Evolutionary conservation across 1,284 basidiomycete species (phyloP), one percentile per base, ranked within the genome.

Genomic region (Cutaneotrichosporon dermatis): DNA sequence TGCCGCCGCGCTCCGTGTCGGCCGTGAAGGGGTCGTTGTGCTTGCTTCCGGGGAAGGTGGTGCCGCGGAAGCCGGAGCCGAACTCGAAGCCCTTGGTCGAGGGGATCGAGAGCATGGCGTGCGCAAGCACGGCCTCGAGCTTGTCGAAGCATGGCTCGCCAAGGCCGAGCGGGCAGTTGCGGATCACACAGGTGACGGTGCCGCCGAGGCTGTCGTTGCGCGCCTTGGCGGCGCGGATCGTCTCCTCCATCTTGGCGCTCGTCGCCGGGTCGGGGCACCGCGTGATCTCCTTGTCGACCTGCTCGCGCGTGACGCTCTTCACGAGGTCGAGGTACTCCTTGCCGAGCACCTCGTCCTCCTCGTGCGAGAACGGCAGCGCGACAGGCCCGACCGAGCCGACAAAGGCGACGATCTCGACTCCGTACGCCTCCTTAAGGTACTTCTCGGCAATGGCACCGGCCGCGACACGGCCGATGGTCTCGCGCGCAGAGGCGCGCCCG

Each of bases 111-210:
- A 99, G 85, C 94, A 99, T 99, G 13, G 96, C 96, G 76, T 99
- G 96, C 3, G 86, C 96, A 60, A 99, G 86, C 68, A 87, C 86
- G 39, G 96, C 96, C 79, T 98, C 96, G 74, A 99, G 88, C 81
- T 99, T 99, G 84, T 99, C 94, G 76, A 99, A 99, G 59, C 92
- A 90, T 49, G 96, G 96, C 79, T 99, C 96, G 58, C 96, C 96
- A 41, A 99, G 85, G 3, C 96, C 96, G 15, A 88, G 80, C 44
- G 96, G 94, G 6, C 89, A 86, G 65, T 88, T 85, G 56, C 95
- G 89, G 71, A 99, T 90, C 44, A 99, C 90, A 77, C 96, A 99
- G 55, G 92, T 98, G 60, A 99, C 86, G 6, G 92, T 97, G 33
- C 96, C 96, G 60, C 96, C 96, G 68, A 99, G 96, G 4, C 93